Percentiles rank a stretch among this genome's conserved stretches.
Conservation (phyloP, 2,329 filamentous ascomycete species). For the Sclerotinia sclerotiorum region DNA sequence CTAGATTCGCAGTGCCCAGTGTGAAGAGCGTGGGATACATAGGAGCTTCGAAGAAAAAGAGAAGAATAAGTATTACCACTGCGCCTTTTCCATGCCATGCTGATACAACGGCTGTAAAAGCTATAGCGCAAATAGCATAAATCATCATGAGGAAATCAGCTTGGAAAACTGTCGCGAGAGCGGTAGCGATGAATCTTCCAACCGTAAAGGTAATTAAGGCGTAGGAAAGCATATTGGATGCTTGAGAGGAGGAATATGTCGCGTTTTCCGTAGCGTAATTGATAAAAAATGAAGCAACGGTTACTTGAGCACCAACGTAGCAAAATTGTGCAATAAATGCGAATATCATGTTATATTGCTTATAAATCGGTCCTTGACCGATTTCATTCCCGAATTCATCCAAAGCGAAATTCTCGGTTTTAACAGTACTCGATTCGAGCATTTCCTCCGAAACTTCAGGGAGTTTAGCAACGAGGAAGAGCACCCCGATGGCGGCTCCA, state of each 20-base stretch:
- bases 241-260: slow-evolving; percentile 51
- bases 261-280: slow-evolving; percentile 66
- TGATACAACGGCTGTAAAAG: slow-evolving; percentile 40
- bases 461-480: slow-evolving; percentile 65
- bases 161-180: slow-evolving; percentile 45
- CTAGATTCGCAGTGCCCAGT: slow-evolving; percentile 71
- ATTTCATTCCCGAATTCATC: slow-evolving; percentile 54
- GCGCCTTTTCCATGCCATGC: slow-evolving; percentile 45
- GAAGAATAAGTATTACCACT: slow-evolving; percentile 64
- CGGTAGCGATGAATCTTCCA: slow-evolving; percentile 67
- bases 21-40: slow-evolving; percentile 82
- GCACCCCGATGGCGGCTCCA: slow-evolving; percentile 65
- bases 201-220: slow-evolving; percentile 72
- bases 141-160: slow-evolving; percentile 60
- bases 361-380: slow-evolving; percentile 56
- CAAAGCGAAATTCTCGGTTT: slow-evolving; percentile 46
- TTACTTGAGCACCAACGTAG: slow-evolving; percentile 72
- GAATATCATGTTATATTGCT: slow-evolving; percentile 75
- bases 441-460: slow-evolving; percentile 57
- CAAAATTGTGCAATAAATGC: slow-evolving; percentile 75
- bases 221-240: slow-evolving; percentile 68
- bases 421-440: slow-evolving; percentile 40
- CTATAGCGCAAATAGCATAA: slow-evolving; percentile 56
- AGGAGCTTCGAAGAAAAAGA: slow-evolving; percentile 77
- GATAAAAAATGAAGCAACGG: slow-evolving; percentile 68